These are phyloP conservation scores for Arachis hypogaea DNA, from an alignment of 306 rosid genomes.

Conservation along the genomic window DNA sequence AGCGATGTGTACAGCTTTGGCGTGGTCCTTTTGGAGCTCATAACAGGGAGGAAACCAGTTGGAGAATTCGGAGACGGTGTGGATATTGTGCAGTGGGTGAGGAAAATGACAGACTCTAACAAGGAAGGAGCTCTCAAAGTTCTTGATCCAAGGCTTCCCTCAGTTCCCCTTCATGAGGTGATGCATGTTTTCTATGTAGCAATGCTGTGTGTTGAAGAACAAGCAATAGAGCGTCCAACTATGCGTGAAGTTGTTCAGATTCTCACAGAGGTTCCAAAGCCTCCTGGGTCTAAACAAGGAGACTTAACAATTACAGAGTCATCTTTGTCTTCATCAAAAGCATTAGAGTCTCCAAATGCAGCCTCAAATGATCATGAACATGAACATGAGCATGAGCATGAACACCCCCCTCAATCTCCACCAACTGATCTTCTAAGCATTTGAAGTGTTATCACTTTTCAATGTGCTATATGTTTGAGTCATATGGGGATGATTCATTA, in stretches of 20 bases:
- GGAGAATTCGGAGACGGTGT: constrained; percentile 98
- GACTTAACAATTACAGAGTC: constrained; percentile 54
- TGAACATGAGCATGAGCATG: constrained; percentile 39
- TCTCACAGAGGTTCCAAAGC: constrained; percentile 84
- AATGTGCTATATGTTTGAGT: constrained; percentile 13
- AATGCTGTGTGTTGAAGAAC: constrained; percentile 95
- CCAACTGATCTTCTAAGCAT: constrained; percentile 92
- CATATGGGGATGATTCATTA: constrained; percentile 40
- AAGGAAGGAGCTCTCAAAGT: constrained; percentile 84
- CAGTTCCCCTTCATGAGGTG: constrained; percentile 87
- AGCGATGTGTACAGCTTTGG: constrained; percentile 97
- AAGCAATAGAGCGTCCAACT: constrained; percentile 94
- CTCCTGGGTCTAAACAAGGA: constrained; percentile 56
- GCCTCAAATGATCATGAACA: constrained; percentile 50
- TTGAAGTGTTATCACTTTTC: constrained; percentile 38
- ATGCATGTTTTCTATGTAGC: constrained; percentile 93
- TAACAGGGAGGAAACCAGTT: constrained; percentile 88
- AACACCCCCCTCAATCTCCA: constrained; percentile 57
- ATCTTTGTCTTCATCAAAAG: constrained; percentile 49
- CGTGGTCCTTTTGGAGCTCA: constrained; percentile 81
- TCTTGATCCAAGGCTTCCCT: constrained; percentile 85
- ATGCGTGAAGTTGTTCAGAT: constrained; percentile 99
- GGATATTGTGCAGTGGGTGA: constrained; percentile 95
- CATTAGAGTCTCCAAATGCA: constrained; percentile 53
- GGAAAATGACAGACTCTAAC: constrained; percentile 83